A percentile compares a stretch with the other conserved stretches of the same genome.
Evolutionary conservation across 208 protist genomes (phyloP).

Genomic region (Jaenimonas drosophilae): DNA sequence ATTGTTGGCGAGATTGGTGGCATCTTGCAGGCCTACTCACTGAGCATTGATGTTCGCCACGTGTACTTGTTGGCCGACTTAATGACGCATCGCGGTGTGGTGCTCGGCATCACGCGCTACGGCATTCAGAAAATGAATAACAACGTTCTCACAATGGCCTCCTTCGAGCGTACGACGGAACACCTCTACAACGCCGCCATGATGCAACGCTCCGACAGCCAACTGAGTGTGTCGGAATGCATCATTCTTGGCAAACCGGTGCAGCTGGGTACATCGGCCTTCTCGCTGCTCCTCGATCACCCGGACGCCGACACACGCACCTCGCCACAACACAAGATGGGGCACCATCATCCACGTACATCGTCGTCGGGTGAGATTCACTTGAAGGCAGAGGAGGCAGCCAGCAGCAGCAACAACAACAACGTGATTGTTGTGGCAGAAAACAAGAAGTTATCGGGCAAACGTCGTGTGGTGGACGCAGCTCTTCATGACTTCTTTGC

Average conservation of each 20-base stretch:
- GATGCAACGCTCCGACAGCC: conserved; percentile 69
- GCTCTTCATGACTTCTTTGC: too few species aligned
- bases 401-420: too few species aligned
- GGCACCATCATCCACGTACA: conserved; percentile 13
- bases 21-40: conserved; percentile 94
- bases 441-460: too few species aligned
- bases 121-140: conserved; percentile 99
- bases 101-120: conserved; percentile 98
- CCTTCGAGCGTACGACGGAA: conserved; percentile 99
- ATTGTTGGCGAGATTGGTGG: conserved; percentile 97
- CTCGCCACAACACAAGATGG: background rate
- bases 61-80: conserved; percentile 98
- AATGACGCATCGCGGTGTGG: conserved; percentile 97
- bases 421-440: too few species aligned
- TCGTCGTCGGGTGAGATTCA: too few species aligned
- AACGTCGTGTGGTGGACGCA: too few species aligned
- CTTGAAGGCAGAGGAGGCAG: too few species aligned
- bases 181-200: conserved; percentile 98
- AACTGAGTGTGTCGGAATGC: conserved; percentile 93
- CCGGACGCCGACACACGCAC: conserved; percentile 16
- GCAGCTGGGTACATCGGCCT: conserved; percentile 94
- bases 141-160: conserved; percentile 98
- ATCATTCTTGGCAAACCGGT: conserved; percentile 98
- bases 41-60: conserved; percentile 97
- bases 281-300: conserved; percentile 70